Percentiles rank a stretch among this genome's conserved stretches.
These are phyloP conservation scores for Cyberlindnera xylosilytica DNA, from an alignment of 805 yeast genomes.

Conservation along the genomic window DNA sequence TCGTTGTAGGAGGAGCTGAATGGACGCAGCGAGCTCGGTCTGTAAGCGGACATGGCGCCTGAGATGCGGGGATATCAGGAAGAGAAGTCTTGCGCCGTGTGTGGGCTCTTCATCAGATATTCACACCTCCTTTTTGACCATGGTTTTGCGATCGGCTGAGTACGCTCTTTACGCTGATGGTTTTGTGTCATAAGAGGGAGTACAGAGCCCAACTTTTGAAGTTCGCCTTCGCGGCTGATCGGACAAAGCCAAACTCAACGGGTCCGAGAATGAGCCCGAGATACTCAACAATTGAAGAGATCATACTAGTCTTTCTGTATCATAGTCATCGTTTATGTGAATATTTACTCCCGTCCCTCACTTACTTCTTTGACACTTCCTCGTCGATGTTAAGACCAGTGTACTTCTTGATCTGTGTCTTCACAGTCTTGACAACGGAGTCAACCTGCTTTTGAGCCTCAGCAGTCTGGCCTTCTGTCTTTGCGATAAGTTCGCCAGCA, in stretches of 20 bases:
- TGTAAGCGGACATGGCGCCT: neutral
- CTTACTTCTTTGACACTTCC: conserved; percentile 48
- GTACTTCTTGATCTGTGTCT: conserved; percentile 35
- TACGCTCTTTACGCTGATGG: no score
- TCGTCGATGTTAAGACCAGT: conserved; percentile 73
- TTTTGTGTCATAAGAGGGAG: no score
- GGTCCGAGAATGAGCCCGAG: no score
- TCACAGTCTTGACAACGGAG: conserved; percentile 18
- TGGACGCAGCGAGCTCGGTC: conserved; percentile 1
- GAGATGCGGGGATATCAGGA: neutral
- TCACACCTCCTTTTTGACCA: no score
- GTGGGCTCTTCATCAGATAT: no score
- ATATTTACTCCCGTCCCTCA: neutral
- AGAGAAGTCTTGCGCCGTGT: no score
- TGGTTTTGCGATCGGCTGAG: no score
- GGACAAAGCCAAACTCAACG: no score
- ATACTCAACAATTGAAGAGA: no score
- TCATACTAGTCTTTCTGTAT: neutral
- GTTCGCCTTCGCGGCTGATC: no score
- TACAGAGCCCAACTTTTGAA: no score
- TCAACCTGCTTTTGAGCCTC: conserved; percentile 33
- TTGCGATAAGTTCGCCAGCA: conserved; percentile 42
- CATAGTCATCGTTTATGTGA: neutral
- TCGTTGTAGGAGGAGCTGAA: conserved; percentile 6
- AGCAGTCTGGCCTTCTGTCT: conserved; percentile 33